A percentile compares a stretch with the other conserved stretches of the same genome.
Conservation (phyloP, 2,329 filamentous ascomycete genomes). For the Arthrobotrys iridis region DNA sequence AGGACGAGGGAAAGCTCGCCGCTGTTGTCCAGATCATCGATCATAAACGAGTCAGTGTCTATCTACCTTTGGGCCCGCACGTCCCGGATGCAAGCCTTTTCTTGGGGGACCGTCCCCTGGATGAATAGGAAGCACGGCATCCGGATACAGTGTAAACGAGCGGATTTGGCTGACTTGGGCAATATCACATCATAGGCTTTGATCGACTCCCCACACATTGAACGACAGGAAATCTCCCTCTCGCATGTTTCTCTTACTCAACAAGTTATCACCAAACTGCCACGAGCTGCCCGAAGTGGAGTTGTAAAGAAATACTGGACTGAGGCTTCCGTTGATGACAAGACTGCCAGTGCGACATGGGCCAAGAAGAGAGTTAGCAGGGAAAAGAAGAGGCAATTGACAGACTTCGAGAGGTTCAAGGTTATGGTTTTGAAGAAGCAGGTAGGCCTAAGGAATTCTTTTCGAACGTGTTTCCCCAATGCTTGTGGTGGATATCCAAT, state of each 20-base stretch:
- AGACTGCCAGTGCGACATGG: constrained; percentile 91
- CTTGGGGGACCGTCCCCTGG: background rate
- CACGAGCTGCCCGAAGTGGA: constrained; percentile 83
- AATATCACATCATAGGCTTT: constrained; percentile 73
- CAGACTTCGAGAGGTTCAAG: constrained; percentile 99
- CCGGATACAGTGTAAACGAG: background rate
- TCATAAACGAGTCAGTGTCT: constrained; percentile 95
- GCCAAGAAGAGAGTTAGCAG: constrained; percentile 90
- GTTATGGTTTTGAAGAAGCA: constrained; percentile 99
- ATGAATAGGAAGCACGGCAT: background rate
- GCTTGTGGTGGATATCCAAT: background rate
- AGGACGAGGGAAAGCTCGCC: constrained; percentile 85
- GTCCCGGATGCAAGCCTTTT: background rate
- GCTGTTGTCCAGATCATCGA: constrained; percentile 99
- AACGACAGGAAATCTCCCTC: constrained; percentile 86
- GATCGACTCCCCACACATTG: constrained; percentile 87
- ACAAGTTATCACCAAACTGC: constrained; percentile 85
- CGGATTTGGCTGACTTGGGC: background rate
- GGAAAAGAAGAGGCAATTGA: constrained; percentile 87
- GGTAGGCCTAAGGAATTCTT: constrained; percentile 68
- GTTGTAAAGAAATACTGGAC: constrained; percentile 89
- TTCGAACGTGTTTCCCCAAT: background rate
- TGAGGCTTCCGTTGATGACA: constrained; percentile 87
- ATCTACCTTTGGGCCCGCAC: constrained; percentile 12
- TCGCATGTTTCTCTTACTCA: constrained; percentile 86